Base-by-base conservation (phyloP, 2,329 filamentous ascomycete species). In the Penicillium sp. region DNA sequence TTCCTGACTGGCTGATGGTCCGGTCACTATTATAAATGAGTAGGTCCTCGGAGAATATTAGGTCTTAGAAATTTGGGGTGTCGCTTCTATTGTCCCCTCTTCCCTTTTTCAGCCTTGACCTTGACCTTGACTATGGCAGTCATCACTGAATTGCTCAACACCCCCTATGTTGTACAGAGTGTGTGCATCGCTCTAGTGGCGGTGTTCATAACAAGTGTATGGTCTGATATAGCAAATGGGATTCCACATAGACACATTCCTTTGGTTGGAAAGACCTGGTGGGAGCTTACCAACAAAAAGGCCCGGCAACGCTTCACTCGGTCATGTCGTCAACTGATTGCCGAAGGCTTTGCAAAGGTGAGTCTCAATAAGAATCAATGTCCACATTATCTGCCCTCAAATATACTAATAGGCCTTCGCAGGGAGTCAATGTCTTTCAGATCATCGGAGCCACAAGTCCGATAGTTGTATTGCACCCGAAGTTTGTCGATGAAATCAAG, bases 401-500 rank as follows among this genome's bases (percentile, higher is more conserved):
- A 35, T 8, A 38, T 44, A 29, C 53, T 64, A 36, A 62, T 35
- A 27, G 3, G 17, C 6, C 21, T 49, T 19, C 12, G 19, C 29
- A 73, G 69, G 68, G 68, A 7, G 53, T 17, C 25, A 60, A 53
- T 53, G 59, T 63, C 9, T 73, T 73, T 42, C 71, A 73, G 41
- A 47, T 70, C 23, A 70, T 72, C 58, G 65, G 60, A 27, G 35
- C 59, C 4, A 57, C 59, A 9, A 49, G 52, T 12, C 65, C 66
- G 7, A 58, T 71, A 31, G 65, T 74, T 25, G 58, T 74, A 42
- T 55, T 74, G 52, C 69, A 73, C 35, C 70, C 68, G 4, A 65
- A 61, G 23, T 71, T 67, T 50, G 58, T 73, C 10, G 61, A 73
- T 52, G 71, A 74, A 57, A 60, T 74, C 58, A 73, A 73, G 53